Evolutionary conservation across 1,284 basidiomycete species (phyloP).

Genomic region (Thelephora terrestris): DNA sequence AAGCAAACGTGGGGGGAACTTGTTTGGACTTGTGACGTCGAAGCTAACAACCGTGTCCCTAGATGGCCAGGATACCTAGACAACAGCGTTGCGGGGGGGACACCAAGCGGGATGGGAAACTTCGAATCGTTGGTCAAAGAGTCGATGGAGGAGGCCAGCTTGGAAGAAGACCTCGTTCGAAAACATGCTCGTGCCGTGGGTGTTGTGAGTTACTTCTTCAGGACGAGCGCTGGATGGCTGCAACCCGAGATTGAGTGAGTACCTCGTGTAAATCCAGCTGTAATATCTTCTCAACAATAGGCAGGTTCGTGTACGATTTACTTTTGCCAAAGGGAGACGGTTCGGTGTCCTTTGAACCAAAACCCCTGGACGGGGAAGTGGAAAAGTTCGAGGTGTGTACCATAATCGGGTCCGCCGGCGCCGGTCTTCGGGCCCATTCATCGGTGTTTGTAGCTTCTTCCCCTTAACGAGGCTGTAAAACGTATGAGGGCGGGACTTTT

Average conservation of each 20-base stretch:
- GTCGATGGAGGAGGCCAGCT: conserved; percentile 85
- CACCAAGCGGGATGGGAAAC: conserved; percentile 63
- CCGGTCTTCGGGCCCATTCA: background rate
- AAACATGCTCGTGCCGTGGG: conserved; percentile 50
- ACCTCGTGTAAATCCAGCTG: background rate
- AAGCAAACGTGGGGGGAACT: conserved; percentile 68
- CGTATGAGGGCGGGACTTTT: conserved; percentile 61
- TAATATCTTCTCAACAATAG: conserved; percentile 3
- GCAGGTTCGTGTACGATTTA: conserved; percentile 76
- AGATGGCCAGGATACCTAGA: conserved; percentile 73
- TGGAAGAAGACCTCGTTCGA: conserved; percentile 53
- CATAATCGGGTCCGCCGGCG: background rate
- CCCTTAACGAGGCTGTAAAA: conserved; percentile 40
- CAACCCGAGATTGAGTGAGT: conserved; percentile 81
- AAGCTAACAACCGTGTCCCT: conserved; percentile 5
- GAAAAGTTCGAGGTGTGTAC: conserved; percentile 71
- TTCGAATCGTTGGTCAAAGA: conserved; percentile 85
- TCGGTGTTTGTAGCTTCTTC: conserved; percentile 38
- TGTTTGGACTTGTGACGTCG: conserved; percentile 3
- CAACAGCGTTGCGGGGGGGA: conserved; percentile 74
- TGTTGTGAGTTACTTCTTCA: conserved; percentile 58
- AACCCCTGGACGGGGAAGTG: conserved; percentile 86
- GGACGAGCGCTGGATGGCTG: conserved; percentile 66
- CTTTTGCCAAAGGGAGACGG: conserved; percentile 47
- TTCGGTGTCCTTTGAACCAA: conserved; percentile 44